Conservation (phyloP, 176 grass and related monocot genomes). For the Tuctoria greenei region DNA sequence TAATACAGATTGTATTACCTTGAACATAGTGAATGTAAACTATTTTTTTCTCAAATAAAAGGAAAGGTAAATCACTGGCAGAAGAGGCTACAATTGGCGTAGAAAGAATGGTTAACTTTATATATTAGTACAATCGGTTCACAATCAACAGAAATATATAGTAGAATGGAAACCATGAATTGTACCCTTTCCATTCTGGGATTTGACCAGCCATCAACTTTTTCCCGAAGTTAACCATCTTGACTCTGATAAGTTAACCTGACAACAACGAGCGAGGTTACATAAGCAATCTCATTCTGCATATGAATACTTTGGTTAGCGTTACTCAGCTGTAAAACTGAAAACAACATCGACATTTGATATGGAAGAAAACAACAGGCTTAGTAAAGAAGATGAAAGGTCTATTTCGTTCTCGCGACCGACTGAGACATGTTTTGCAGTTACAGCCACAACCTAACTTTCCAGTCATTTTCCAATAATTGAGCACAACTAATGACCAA, state of each 20-base stretch:
- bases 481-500: background rate
- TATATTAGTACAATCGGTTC: background rate
- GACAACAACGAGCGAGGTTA: background rate
- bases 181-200: slow-evolving; percentile 83
- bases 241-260: slow-evolving; percentile 52
- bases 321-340: background rate
- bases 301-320: background rate
- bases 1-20: background rate
- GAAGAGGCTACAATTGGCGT: background rate
- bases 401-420: background rate
- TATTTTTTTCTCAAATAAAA: background rate
- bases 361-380: background rate
- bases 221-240: slow-evolving; percentile 89
- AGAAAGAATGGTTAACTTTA: background rate
- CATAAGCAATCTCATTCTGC: background rate
- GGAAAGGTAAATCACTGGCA: background rate
- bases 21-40: background rate
- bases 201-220: slow-evolving; percentile 74
- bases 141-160: slow-evolving; percentile 1
- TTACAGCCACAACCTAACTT: slow-evolving; percentile 18
- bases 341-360: background rate
- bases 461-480: background rate
- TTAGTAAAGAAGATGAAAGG: background rate
- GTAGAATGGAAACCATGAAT: background rate
- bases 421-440: background rate